Evolutionary conservation across 345 rosid species (phyloP).

Genomic region (Hibiscus tridactylites): DNA sequence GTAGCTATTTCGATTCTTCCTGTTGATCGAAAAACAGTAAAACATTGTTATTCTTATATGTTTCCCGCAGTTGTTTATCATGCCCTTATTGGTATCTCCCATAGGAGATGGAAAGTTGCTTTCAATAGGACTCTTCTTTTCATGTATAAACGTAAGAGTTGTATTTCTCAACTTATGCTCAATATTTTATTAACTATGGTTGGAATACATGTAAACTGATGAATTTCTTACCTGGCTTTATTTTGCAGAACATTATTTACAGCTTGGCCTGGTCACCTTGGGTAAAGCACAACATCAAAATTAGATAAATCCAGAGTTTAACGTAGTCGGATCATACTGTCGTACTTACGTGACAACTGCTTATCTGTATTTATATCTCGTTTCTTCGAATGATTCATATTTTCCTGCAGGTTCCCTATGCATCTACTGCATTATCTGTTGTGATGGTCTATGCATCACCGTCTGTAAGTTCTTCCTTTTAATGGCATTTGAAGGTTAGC

Average conservation of each 20-base stretch:
- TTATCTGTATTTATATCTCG: background rate
- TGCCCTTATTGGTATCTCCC: slow-evolving; percentile 54
- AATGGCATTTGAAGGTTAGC: background rate
- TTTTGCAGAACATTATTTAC: slow-evolving; percentile 50
- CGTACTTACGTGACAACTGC: background rate
- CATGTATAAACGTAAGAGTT: slow-evolving; percentile 33
- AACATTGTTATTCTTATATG: background rate
- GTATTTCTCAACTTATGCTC: background rate
- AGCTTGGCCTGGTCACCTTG: slow-evolving; percentile 79
- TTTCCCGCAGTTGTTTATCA: slow-evolving; percentile 50
- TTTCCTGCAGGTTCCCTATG: slow-evolving; percentile 70
- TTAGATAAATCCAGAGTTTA: too few species aligned
- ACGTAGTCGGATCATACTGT: background rate
- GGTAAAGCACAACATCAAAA: slow-evolving; percentile 25
- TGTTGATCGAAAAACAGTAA: too few species aligned
- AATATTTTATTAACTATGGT: background rate
- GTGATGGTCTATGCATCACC: slow-evolving; percentile 41
- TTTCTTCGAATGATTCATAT: background rate
- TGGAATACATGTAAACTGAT: background rate
- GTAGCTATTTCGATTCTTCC: background rate
- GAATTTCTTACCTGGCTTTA: background rate
- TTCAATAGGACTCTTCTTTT: slow-evolving; percentile 55
- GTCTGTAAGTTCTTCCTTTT: slow-evolving; percentile 44
- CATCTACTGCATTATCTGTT: slow-evolving; percentile 27
- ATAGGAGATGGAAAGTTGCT: slow-evolving; percentile 61